Percentiles rank a stretch among this genome's conserved stretches.
These are phyloP conservation scores for Hanseniaspora meyeri DNA, from an alignment of 805 yeast species.

Conservation along the genomic window DNA sequence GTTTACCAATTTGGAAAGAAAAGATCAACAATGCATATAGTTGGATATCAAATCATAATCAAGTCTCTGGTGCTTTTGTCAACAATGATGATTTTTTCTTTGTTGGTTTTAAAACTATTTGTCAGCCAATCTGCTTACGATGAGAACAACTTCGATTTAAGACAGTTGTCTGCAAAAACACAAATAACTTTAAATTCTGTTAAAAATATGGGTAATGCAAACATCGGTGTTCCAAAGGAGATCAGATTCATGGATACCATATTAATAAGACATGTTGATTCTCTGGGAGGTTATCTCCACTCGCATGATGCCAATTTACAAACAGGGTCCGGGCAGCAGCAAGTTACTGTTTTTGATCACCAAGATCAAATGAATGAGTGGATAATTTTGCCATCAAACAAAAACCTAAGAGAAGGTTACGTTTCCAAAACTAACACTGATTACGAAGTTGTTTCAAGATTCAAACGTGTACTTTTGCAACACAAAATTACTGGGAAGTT, in stretches of 20 bases:
- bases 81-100: conserved; percentile 8
- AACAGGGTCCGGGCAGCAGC: conserved; percentile 61
- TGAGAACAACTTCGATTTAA: conserved; percentile 36
- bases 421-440: conserved; percentile 14
- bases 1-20: conserved; percentile 1
- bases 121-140: conserved; percentile 30
- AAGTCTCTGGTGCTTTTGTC: conserved; percentile 14
- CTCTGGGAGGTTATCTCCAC: conserved; percentile 68
- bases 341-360: conserved; percentile 59
- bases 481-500: conserved; percentile 59
- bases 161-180: conserved; percentile 54
- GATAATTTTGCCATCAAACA: conserved; percentile 41
- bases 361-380: conserved; percentile 59
- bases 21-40: background rate
- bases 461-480: conserved; percentile 50
- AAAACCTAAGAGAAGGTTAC: conserved; percentile 25
- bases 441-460: conserved; percentile 35
- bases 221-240: conserved; percentile 42
- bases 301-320: conserved; percentile 57
- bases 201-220: conserved; percentile 29
- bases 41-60: conserved; percentile 5
- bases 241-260: conserved; percentile 63
- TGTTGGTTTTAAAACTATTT: conserved; percentile 19
- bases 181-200: conserved; percentile 44
- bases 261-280: conserved; percentile 55